Evolutionary conservation across 306 rosid species (phyloP).

Genomic region (Astragalus membranaceus): DNA sequence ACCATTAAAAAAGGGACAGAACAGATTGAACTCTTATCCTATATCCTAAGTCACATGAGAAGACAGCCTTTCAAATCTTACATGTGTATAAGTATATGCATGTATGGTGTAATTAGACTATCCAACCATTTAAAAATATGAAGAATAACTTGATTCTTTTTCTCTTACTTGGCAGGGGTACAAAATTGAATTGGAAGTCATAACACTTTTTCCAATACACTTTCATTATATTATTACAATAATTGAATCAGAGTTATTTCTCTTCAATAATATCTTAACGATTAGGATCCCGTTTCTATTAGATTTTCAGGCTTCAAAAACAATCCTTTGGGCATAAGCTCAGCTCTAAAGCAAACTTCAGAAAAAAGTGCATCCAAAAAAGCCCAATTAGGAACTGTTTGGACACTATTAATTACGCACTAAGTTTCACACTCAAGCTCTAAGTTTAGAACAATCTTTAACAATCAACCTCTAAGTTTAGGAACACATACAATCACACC

Average conservation of each 20-base stretch:
- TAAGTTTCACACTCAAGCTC: too few relatives aligned
- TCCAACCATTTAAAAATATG: slow-evolving; percentile 2
- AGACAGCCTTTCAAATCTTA: slow-evolving; percentile 20
- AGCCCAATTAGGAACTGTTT: too few relatives aligned
- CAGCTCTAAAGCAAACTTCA: too few relatives aligned
- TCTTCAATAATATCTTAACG: too few relatives aligned
- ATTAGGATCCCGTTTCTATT: too few relatives aligned
- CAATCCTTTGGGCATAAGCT: too few relatives aligned
- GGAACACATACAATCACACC: too few relatives aligned
- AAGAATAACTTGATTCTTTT: not conserved
- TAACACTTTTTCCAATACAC: slow-evolving; percentile 2
- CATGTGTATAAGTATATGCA: slow-evolving; percentile 1
- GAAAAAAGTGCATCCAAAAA: too few relatives aligned
- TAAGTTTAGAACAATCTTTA: too few relatives aligned
- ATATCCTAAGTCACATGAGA: slow-evolving; percentile 22
- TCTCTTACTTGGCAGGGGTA: slow-evolving; percentile 6
- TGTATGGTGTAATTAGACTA: slow-evolving; percentile 9
- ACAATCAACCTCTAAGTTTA: too few relatives aligned
- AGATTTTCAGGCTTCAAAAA: too few relatives aligned
- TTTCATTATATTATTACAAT: not conserved
- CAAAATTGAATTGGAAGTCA: not conserved
- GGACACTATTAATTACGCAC: too few relatives aligned
- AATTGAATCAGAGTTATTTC: not conserved
- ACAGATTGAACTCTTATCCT: slow-evolving; percentile 37
- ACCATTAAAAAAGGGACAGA: slow-evolving; percentile 41